A percentile compares a stretch with the other conserved stretches of the same genome.
Conservation (phyloP, 495 filamentous ascomycete species). For the Neurospora sp. region DNA sequence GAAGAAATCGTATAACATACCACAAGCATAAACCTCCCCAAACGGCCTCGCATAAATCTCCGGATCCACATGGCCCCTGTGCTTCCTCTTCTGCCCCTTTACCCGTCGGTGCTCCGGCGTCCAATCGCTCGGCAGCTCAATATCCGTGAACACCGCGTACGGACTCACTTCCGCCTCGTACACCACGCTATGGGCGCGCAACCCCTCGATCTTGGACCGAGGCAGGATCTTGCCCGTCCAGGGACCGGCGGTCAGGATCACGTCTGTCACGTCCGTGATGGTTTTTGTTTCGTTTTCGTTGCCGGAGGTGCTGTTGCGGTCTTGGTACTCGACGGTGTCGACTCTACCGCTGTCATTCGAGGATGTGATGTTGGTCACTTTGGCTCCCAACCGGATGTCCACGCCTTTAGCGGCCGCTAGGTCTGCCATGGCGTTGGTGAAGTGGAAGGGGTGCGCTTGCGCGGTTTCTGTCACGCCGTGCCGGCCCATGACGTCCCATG, state of each 20-base stretch:
- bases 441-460: slow-evolving; percentile 89
- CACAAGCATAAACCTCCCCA: slow-evolving; percentile 84
- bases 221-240: slow-evolving; percentile 76
- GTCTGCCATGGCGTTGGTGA: slow-evolving; percentile 78
- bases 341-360: slow-evolving; percentile 30
- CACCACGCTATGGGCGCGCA: slow-evolving; percentile 85
- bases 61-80: slow-evolving; percentile 58
- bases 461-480: slow-evolving; percentile 59
- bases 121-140: slow-evolving; percentile 58
- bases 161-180: slow-evolving; percentile 72
- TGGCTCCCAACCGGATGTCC: slow-evolving; percentile 55
- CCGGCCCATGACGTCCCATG: slow-evolving; percentile 76
- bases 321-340: slow-evolving; percentile 62
- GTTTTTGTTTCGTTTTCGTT: slow-evolving; percentile 23
- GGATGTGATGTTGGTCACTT: slow-evolving; percentile 41
- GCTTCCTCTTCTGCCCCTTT: slow-evolving; percentile 41
- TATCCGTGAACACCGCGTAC: slow-evolving; percentile 86
- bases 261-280: slow-evolving; percentile 66
- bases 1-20: slow-evolving; percentile 14
- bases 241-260: slow-evolving; percentile 78
- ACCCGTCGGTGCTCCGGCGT: slow-evolving; percentile 31
- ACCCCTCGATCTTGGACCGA: slow-evolving; percentile 62
- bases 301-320: slow-evolving; percentile 39
- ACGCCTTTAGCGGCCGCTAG: slow-evolving; percentile 69
- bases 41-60: slow-evolving; percentile 91